These are phyloP conservation scores for Cicer chorassanicum DNA, from an alignment of 306 rosid genomes.

Conservation along the genomic window DNA sequence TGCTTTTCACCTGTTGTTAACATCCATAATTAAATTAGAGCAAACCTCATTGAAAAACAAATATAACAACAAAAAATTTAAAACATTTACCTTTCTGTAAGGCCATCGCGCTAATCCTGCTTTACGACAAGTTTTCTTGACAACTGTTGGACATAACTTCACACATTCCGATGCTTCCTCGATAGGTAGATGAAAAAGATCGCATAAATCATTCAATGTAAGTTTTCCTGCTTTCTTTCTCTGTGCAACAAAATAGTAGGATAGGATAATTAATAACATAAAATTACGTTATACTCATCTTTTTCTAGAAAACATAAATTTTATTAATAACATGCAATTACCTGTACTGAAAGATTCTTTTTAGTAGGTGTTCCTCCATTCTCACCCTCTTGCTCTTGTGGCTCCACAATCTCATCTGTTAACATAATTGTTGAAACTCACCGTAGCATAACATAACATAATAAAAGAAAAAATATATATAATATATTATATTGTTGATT, in stretches of 20 bases:
- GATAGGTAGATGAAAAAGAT: slow-evolving; percentile 62
- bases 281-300: neutral
- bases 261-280: neutral
- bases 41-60: neutral
- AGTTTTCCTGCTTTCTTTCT: slow-evolving; percentile 62
- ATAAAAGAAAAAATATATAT: neutral
- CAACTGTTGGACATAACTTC: slow-evolving; percentile 63
- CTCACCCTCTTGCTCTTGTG: neutral
- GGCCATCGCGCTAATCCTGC: slow-evolving; percentile 73
- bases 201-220: slow-evolving; percentile 55
- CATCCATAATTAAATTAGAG: neutral
- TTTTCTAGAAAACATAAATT: neutral
- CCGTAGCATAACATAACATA: neutral
- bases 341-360: slow-evolving; percentile 59
- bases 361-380: slow-evolving; percentile 3
- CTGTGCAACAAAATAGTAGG: slow-evolving; percentile 40
- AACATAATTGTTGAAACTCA: slow-evolving; percentile 1
- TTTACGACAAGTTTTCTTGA: slow-evolving; percentile 74
- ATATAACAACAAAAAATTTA: neutral
- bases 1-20: slow-evolving; percentile 55
- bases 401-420: slow-evolving; percentile 41
- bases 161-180: slow-evolving; percentile 56
- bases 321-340: neutral
- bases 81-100: slow-evolving; percentile 62
- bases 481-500: neutral